Evolutionary conservation across 2,329 filamentous ascomycete genomes (phyloP).

Genomic region (Fusarium duplospermum): DNA sequence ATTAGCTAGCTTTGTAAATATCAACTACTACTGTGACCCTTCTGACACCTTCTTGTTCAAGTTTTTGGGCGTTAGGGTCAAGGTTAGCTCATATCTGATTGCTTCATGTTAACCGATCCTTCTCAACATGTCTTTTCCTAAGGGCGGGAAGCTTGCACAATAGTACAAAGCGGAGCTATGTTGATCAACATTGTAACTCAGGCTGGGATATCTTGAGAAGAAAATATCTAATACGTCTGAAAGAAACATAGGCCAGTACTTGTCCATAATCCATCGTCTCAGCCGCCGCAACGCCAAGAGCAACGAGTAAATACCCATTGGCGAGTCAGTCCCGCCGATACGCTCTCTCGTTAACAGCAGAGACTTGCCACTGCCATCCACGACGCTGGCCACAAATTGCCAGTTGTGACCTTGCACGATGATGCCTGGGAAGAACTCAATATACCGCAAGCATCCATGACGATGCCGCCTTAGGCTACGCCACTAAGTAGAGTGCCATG

Average conservation of each 20-base stretch:
- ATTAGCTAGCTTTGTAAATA: background rate
- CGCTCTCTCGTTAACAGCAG: background rate
- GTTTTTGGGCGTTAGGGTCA: no score
- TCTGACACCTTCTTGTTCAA: background rate
- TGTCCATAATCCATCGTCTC: background rate
- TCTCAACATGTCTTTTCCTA: background rate
- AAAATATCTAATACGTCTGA: background rate
- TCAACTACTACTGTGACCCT: background rate
- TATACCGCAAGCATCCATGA: background rate
- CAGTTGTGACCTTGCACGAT: background rate
- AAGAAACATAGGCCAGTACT: background rate
- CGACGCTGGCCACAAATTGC: background rate
- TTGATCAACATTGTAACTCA: background rate
- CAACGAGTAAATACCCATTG: background rate
- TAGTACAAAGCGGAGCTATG: background rate
- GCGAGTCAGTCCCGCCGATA: background rate
- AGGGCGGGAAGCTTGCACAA: background rate
- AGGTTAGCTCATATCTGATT: background rate
- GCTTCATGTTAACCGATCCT: background rate
- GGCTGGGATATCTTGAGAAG: background rate
- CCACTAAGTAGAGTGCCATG: background rate
- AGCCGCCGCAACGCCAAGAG: background rate
- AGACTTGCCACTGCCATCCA: background rate
- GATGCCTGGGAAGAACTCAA: background rate
- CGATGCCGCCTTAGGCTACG: background rate